phyloP scores from a whole-genome alignment of 1,284 basidiomycete genomes.

The Xanthoconium separans region DNA sequence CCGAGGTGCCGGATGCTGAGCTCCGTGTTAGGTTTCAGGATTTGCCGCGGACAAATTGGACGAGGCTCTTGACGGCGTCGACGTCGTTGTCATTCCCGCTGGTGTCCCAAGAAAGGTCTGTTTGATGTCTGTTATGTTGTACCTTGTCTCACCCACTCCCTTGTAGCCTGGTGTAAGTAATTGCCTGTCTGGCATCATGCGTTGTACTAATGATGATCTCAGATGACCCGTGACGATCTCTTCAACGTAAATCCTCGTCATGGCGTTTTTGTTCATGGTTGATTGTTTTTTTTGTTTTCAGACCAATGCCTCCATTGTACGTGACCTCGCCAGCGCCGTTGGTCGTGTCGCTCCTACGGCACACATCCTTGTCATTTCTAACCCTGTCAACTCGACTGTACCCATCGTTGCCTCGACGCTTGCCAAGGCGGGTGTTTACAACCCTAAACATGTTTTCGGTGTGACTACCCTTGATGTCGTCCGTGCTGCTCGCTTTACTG shows the following conservation, averaged over 20 bases:
- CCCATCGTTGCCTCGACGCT: conserved; percentile 95
- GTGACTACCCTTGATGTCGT: conserved; percentile 98
- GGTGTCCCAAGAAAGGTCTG: conserved; percentile 93
- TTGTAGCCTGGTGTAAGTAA: conserved; percentile 67
- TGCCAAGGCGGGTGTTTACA: conserved; percentile 92
- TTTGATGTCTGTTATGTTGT: conserved; percentile 1
- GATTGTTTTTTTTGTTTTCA: conserved; percentile 27
- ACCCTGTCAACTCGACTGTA: conserved; percentile 95
- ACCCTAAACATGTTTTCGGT: conserved; percentile 78
- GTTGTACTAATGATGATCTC: conserved; percentile 28
- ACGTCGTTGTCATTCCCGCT: conserved; percentile 96
- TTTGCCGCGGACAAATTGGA: conserved; percentile 85
- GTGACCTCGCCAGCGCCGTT: conserved; percentile 89
- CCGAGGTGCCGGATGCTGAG: conserved; percentile 7
- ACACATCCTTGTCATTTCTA: conserved; percentile 94
- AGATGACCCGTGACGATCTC: conserved; percentile 98
- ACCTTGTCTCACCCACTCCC: conserved; percentile 27
- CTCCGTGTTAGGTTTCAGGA: conserved; percentile 61
- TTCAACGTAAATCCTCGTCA: conserved; percentile 78
- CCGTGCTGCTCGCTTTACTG: conserved; percentile 91
- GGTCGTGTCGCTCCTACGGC: conserved; percentile 89
- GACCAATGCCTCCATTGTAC: conserved; percentile 96
- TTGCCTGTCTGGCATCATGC: conserved; percentile 16
- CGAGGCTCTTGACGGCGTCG: conserved; percentile 79
- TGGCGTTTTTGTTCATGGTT: neutral